Base-by-base conservation (phyloP, 2,329 filamentous ascomycete species). In the Xylariomycetidae sp. region DNA sequence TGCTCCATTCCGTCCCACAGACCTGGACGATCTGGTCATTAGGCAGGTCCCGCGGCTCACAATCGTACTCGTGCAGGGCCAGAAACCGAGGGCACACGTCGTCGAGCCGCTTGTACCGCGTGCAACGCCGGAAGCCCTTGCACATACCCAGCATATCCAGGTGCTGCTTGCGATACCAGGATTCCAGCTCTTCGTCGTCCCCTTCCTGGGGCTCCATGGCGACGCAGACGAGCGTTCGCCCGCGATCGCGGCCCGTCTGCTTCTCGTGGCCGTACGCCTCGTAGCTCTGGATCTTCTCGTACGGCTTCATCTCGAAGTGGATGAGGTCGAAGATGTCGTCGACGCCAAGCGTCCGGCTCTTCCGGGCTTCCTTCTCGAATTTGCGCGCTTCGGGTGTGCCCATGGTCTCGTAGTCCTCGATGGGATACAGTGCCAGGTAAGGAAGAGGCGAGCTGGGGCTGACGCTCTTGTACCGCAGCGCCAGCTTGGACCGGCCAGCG, bases 381-480 rank as follows among this genome's bases (percentile, higher is more conserved):
- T 31, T 25, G 23, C 13, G 10, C 13, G 4, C 19, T 16, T 28
- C 20, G 18, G 29, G 28, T 6, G 31, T 30, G 16, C 19, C 22
- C n/a, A 31, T 25, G 8, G 6, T n/a, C 7, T n/a, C 24, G 19
- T 13, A 10, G 23, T 40, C 38, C 2, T 37, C 32, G 13, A 35
- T 18, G 8, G 32, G 29, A 22, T 41, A 38, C 16, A 41, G 26
- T 10, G 38, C 32, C 28, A 40, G 13, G 31, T 40, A 37, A 5
- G 31, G 32, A 9, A 26, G 12, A 5, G 19, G 8, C 6, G 31
- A 19, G 26, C 12, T 24, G 17, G 10, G 14, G 13, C 18, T 14
- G n/a, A 34, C 20, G 18, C 32, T 32, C 25, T 37, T 40, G 30
- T 37, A 40, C 14, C 38, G 34, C 20, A 40, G 38, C 7, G 27